Evolutionary conservation across 169 alveolate species (phyloP).

Genomic region (Miamiensis avidus): DNA sequence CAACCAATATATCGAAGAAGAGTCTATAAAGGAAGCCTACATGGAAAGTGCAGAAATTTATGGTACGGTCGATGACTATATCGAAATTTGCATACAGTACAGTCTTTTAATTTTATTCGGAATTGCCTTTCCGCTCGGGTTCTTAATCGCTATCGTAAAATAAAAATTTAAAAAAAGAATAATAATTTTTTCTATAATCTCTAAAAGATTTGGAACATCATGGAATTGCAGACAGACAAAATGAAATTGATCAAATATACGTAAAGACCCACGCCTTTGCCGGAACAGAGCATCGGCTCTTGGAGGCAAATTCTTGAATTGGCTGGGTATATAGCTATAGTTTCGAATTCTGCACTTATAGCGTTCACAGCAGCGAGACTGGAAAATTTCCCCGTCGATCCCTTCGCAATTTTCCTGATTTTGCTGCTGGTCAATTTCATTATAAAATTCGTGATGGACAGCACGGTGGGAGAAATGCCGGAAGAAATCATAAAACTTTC

Average conservation of each 20-base stretch:
- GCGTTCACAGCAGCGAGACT: neutral
- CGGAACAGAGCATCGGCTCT: constrained; percentile 29
- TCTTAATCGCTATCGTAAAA: constrained; percentile 28
- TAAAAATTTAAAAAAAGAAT: neutral
- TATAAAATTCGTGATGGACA: neutral
- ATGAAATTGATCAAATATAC: constrained; percentile 15
- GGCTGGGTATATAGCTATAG: constrained; percentile 26
- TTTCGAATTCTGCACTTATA: constrained; percentile 7
- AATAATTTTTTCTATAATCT: too few relatives aligned
- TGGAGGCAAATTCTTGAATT: constrained; percentile 28
- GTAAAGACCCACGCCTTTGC: constrained; percentile 37
- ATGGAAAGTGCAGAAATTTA: constrained; percentile 34
- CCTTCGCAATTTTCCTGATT: neutral
- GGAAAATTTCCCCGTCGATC: neutral
- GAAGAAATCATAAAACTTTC: neutral
- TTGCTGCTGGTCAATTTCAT: neutral
- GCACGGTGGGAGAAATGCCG: neutral
- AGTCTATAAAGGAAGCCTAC: constrained; percentile 10
- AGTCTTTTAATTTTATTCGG: constrained; percentile 32
- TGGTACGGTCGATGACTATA: constrained; percentile 45
- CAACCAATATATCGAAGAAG: neutral
- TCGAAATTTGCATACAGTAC: constrained; percentile 23
- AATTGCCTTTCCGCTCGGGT: constrained; percentile 32
- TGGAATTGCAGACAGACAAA: constrained; percentile 24
- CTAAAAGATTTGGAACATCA: neutral